Conservation (phyloP, 441 rosid species). For the Adansonia madagascariensis region DNA sequence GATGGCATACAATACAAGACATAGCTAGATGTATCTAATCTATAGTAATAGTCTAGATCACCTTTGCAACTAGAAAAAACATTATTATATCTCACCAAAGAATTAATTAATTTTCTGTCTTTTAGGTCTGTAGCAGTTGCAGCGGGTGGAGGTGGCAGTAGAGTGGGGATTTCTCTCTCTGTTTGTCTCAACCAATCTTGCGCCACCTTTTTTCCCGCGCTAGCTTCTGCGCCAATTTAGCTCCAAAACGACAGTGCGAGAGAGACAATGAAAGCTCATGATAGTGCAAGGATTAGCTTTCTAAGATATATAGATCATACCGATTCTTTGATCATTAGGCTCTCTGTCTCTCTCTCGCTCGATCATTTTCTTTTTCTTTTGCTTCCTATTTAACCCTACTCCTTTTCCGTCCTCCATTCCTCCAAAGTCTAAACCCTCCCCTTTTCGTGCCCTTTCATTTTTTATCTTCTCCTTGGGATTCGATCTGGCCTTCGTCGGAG, state of each 20-base stretch:
- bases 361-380: not conserved
- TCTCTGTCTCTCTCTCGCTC: slow-evolving; percentile 11
- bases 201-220: slow-evolving; percentile 47
- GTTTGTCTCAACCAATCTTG: slow-evolving; percentile 32
- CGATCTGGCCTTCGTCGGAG: slow-evolving; percentile 38
- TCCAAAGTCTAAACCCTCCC: slow-evolving; percentile 21
- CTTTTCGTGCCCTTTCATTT: slow-evolving; percentile 1
- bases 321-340: slow-evolving; percentile 44
- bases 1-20: too few species aligned
- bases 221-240: slow-evolving; percentile 65
- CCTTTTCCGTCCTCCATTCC: slow-evolving; percentile 38
- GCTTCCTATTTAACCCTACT: slow-evolving; percentile 47
- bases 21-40: too few species aligned
- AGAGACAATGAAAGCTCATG: slow-evolving; percentile 44
- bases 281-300: slow-evolving; percentile 32
- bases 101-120: too few species aligned
- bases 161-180: slow-evolving; percentile 16
- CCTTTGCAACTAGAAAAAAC: not conserved
- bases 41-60: not conserved
- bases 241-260: slow-evolving; percentile 45
- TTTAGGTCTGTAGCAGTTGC: slow-evolving; percentile 56
- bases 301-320: slow-evolving; percentile 25
- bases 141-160: slow-evolving; percentile 51
- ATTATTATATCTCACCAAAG: too few species aligned
- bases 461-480: slow-evolving; percentile 46